These are phyloP conservation scores for Podaxis sp. DNA, from an alignment of 768 basidiomycete species.

Conservation along the genomic window DNA sequence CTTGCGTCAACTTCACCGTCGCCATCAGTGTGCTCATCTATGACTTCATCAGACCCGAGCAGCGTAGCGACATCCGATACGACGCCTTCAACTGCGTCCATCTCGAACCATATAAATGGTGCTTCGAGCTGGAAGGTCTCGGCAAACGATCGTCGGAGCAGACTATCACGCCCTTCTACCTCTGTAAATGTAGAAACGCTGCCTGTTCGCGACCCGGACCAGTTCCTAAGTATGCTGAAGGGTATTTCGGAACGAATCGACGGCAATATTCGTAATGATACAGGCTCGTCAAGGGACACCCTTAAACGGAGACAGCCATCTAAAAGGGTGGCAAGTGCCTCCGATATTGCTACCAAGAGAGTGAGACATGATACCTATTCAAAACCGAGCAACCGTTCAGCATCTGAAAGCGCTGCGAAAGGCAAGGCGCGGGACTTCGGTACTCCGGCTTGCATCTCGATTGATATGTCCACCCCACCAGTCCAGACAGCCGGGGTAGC, in stretches of 20 bases:
- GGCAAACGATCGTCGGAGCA: neutral
- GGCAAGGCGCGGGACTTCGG: constrained; percentile 1
- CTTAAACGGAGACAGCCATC: neutral
- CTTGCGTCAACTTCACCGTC: neutral
- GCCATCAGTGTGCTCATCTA: neutral
- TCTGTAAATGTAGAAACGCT: neutral
- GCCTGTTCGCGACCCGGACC: constrained; percentile 15
- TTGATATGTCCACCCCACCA: neutral
- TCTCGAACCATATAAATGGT: neutral
- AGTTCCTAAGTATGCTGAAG: constrained; percentile 29
- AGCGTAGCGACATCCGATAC: neutral
- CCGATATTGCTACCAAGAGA: constrained; percentile 8
- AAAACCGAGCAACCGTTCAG: neutral
- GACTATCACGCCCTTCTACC: neutral
- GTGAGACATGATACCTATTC: constrained; percentile 1
- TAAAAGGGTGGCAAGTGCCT: neutral
- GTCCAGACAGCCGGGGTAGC: neutral
- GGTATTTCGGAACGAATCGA: constrained; percentile 31
- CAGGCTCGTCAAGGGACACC: constrained; percentile 6
- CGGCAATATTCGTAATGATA: constrained; percentile 17
- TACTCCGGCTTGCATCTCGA: neutral
- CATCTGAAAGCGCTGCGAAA: neutral
- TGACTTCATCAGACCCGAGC: neutral
- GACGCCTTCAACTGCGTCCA: neutral
- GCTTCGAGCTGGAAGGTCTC: neutral